Percentiles rank a stretch among this genome's conserved stretches.
Conservation (phyloP, 2,329 filamentous ascomycete species). For the Exophiala phaeomuriformis region DNA sequence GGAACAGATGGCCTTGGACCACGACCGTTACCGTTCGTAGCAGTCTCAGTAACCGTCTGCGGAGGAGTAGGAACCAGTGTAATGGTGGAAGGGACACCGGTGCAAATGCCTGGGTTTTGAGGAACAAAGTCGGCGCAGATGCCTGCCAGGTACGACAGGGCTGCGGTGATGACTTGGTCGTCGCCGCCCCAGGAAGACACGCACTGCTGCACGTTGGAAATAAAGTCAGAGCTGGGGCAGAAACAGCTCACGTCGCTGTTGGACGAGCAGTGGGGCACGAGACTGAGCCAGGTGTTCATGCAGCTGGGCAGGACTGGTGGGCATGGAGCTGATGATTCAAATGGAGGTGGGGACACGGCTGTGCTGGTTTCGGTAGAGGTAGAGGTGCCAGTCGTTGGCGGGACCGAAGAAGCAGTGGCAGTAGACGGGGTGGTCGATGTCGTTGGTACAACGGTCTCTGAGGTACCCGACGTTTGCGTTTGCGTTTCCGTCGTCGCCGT, state of each 20-base stretch:
- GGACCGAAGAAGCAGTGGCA: too few species aligned
- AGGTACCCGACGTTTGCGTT: background rate
- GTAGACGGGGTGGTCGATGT: too few species aligned
- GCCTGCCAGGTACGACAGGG: conserved; percentile 76
- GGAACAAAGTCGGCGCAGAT: conserved; percentile 39
- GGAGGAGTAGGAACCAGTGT: conserved; percentile 45
- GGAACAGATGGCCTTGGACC: conserved; percentile 19
- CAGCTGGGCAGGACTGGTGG: conserved; percentile 75
- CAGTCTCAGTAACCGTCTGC: conserved; percentile 5
- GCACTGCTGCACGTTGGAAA: conserved; percentile 72
- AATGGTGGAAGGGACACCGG: conserved; percentile 59
- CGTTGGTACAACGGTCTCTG: background rate
- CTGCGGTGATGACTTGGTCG: conserved; percentile 59
- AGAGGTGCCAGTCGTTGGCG: conserved; percentile 12
- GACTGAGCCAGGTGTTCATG: conserved; percentile 81
- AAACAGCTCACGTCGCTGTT: conserved; percentile 81
- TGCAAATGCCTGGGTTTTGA: conserved; percentile 60
- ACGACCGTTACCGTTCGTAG: conserved; percentile 25
- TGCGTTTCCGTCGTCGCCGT: conserved; percentile 10
- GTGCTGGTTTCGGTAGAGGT: conserved; percentile 26
- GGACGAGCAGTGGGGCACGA: conserved; percentile 62
- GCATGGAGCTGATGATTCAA: conserved; percentile 34
- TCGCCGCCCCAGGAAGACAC: conserved; percentile 67
- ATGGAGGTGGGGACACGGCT: background rate
- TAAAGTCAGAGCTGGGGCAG: conserved; percentile 72